Base-by-base conservation (phyloP, 2,329 filamentous ascomycete genomes). In the Ceratocystis cacaofunesta region DNA sequence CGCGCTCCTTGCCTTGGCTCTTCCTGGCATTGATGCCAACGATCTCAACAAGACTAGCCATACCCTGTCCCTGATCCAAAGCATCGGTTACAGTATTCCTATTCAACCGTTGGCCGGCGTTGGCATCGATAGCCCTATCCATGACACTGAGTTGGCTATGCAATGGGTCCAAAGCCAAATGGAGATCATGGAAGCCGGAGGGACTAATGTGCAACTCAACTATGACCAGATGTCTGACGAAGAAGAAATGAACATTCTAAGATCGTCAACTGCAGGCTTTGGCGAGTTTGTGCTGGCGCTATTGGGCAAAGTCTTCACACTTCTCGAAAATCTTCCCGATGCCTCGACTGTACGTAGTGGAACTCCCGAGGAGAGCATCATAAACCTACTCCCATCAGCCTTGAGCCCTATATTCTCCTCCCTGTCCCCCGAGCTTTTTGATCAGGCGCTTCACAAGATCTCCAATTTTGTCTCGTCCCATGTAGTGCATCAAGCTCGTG, bases 1-100 rank as follows among this genome's bases (percentile, higher is more conserved):
- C 0, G 92, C 92, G 0, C 78, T 99, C 44, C 78, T 99, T n/a
- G 94, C 92, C 4, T 80, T 99, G 67, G 90, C 92, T 3, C 79
- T 99, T 41, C 95, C 95, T 0, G 95, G 94, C 25, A 95, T 99
- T 67, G 95, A 99, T 75, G 92, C 95, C 69, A 99, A 99, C 73
- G 94, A 99, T 75, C 78, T 99, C 30, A 92, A 94, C 73, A 99
- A 99, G 79, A 97, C 94, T 0, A 83, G 96, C 70, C 90, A 96
- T 74, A 95, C 94, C 0, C 80, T 99, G 66, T 90, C 92, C 70
- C 96, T 96, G 73, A 94, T 99, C 66, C 92, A 97, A 75, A 89
- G 90, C 66, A 90, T 97, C 12, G 92, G 91, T 67, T 97, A 96
- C 77, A 95, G 92, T 71, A 95, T 99, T 63, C 95, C 94, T 0